These are phyloP conservation scores for Hypomontagnella monticulosa DNA, from an alignment of 495 filamentous ascomycete species.

Conservation along the genomic window DNA sequence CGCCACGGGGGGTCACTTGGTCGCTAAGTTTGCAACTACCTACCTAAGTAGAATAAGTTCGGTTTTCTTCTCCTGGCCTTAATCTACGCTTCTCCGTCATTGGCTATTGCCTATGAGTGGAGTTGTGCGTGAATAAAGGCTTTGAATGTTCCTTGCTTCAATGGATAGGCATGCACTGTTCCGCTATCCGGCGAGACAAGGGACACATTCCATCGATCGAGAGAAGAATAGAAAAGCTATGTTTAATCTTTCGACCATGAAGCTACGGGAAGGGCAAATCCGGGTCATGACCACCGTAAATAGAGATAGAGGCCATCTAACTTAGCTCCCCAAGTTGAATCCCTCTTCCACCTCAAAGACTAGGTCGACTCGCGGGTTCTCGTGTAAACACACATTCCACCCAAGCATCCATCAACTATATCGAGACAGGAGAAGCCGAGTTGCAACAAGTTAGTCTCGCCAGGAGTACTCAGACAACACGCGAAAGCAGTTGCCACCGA, in stretches of 20 bases:
- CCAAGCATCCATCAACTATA: slow-evolving; percentile 33
- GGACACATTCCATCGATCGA: slow-evolving; percentile 1
- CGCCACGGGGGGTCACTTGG: slow-evolving; percentile 9
- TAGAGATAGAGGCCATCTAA: slow-evolving; percentile 7
- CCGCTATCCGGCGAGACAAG: slow-evolving; percentile 11
- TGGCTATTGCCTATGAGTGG: slow-evolving; percentile 13
- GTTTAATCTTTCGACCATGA: slow-evolving; percentile 37
- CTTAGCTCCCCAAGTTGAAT: neutral
- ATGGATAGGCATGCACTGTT: slow-evolving; percentile 22
- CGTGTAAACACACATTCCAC: slow-evolving; percentile 45
- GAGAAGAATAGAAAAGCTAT: slow-evolving; percentile 27
- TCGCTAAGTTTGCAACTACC: slow-evolving; percentile 21
- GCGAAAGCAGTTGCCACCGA: slow-evolving; percentile 38
- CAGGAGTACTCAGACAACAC: slow-evolving; percentile 39
- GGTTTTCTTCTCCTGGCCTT: slow-evolving; percentile 19
- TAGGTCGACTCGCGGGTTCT: slow-evolving; percentile 30
- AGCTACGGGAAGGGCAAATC: slow-evolving; percentile 38
- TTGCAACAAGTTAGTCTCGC: slow-evolving; percentile 41
- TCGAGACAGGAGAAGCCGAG: slow-evolving; percentile 37
- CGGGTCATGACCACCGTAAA: slow-evolving; percentile 10
- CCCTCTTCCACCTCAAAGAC: slow-evolving; percentile 17
- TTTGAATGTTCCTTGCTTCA: slow-evolving; percentile 10
- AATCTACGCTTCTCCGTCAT: neutral
- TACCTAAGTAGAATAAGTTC: slow-evolving; percentile 24
- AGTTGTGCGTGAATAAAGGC: slow-evolving; percentile 17